Base-by-base conservation (phyloP, 2,329 filamentous ascomycete genomes). In the Huntiella omanensis region DNA sequence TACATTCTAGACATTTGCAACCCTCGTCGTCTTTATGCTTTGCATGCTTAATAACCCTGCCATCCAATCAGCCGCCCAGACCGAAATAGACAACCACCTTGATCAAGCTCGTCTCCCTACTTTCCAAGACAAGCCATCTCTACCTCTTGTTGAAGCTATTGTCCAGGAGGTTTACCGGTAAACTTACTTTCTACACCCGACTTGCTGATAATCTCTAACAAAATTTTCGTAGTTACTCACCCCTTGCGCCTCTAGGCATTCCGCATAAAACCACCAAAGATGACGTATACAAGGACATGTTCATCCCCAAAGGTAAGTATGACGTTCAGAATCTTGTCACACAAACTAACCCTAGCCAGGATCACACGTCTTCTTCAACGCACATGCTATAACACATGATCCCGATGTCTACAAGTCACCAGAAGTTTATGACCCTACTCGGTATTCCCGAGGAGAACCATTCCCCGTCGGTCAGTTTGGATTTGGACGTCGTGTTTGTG, bases 271-370 rank as follows among this genome's bases (percentile, higher is more conserved):
- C 69, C 10, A 61, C 67, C 2, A 56, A 68, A 45, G 71, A 77
- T 49, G 73, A 77, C 52, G 59, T 67, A 28, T 77, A 75, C 53
- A 61, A 68, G 17, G 70, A 66, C 41, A 70, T 73, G 60, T 65
- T 68, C 51, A 73, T 77, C 49, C 71, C 70, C 10, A 68, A 66
- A 51, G 73, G 73, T 58, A 51, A 34, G 47, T 7, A 13, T 8
- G 4, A 5, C 10, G 37, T 35, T 33, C n/a, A 33, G 6, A 13
- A 13, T 43, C 28, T 15, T 32, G n/a, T 8, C 32, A 11, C 40
- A 44, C 13, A n/a, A 22, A 12, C 38, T 33, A 48, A 48, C 34
- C 43, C 33, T 28, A 32, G 15, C 7, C 10, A 38, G 58, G 57
- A 6, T 60, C 61, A 6, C 56, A 64, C 33, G 57, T 66, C 13